Percentiles rank a stretch among this genome's conserved stretches.
These are phyloP conservation scores for Cladophialophora immunda DNA, from an alignment of 2,329 filamentous ascomycete species.

Conservation along the genomic window DNA sequence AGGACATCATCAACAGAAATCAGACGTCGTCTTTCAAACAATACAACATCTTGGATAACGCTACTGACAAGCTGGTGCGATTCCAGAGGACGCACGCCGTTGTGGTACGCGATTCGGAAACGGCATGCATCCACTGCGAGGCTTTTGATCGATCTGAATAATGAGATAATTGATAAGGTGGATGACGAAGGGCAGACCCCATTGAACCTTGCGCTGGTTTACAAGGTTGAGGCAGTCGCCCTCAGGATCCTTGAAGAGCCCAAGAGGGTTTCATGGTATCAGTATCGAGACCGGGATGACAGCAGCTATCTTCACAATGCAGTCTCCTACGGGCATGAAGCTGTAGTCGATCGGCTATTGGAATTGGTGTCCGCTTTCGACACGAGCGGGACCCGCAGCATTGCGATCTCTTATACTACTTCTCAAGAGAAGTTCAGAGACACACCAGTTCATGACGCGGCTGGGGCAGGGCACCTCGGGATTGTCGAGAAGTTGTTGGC, in stretches of 20 bases:
- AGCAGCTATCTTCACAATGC: not conserved
- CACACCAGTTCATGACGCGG: not conserved
- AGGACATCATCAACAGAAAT: not conserved
- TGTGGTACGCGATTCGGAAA: not conserved
- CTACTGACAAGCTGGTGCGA: not conserved
- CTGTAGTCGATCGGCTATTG: constrained; percentile 6
- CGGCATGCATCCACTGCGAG: not conserved
- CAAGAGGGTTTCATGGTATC: not conserved
- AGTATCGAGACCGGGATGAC: not conserved
- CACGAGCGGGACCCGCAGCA: not conserved
- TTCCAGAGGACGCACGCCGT: not conserved
- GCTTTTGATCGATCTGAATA: not conserved
- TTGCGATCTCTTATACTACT: not conserved
- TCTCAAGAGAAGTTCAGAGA: not conserved
- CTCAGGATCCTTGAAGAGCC: not conserved
- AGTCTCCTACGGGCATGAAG: not conserved
- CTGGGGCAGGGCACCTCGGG: not conserved
- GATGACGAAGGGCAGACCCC: not conserved
- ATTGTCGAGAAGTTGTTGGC: constrained; percentile 15
- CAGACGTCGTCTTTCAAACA: not conserved
- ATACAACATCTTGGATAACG: not conserved
- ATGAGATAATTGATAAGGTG: not conserved
- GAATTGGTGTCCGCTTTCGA: constrained; percentile 5
- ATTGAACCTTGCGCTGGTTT: not conserved
- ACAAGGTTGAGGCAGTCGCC: not conserved